Conservation (phyloP, 306 rosid genomes). For the Castanea mollissima region DNA sequence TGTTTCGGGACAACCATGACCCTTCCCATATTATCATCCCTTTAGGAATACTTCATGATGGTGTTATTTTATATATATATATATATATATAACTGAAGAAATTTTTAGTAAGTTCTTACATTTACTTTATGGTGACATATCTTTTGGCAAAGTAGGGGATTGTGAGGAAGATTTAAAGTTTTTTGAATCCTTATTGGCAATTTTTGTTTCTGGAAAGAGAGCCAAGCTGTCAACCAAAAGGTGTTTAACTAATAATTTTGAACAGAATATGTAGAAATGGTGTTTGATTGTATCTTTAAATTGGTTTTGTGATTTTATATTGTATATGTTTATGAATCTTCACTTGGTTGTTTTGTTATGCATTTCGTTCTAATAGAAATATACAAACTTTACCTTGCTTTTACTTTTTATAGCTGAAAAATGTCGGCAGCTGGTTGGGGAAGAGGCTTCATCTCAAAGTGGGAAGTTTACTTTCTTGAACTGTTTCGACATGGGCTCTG, state of each 20-base stretch:
- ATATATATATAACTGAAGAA: not conserved
- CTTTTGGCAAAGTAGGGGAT: not conserved
- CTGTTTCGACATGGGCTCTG: constrained; percentile 72
- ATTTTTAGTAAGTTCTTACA: not conserved
- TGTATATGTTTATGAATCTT: not conserved
- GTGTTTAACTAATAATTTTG: not conserved
- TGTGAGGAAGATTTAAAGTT: not conserved
- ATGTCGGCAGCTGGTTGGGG: constrained; percentile 83
- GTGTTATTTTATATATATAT: not conserved
- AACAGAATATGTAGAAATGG: not conserved
- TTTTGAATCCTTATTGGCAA: not conserved
- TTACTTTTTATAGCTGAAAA: constrained; percentile 61
- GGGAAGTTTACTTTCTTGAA: constrained; percentile 69
- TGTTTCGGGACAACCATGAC: not conserved
- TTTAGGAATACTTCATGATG: not conserved
- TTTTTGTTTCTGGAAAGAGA: not conserved
- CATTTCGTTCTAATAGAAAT: not conserved
- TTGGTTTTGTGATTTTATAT: not conserved
- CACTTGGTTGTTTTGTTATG: constrained; percentile 9
- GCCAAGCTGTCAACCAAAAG: not conserved
- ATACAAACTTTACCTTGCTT: not conserved
- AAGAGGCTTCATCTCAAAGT: constrained; percentile 70
- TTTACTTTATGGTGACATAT: not conserved
- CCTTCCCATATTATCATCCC: not conserved
- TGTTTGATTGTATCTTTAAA: not conserved